phyloP scores from a whole-genome alignment of 257 asterid species.

The Solanum clarkiae region DNA sequence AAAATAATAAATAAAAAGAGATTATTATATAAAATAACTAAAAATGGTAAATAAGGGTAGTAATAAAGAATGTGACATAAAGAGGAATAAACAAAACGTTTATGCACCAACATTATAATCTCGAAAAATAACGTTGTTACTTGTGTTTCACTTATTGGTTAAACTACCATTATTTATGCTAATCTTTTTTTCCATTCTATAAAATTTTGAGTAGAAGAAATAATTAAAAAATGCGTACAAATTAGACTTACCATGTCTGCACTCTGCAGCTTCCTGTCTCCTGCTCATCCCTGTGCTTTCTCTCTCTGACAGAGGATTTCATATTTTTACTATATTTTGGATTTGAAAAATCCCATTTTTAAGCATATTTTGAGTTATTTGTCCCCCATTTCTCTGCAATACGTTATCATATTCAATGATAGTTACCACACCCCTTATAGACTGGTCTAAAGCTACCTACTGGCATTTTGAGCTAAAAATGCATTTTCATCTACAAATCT shows the following conservation, averaged over 20 bases:
- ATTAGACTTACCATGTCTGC: neutral
- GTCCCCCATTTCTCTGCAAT: neutral
- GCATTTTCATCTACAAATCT: slow-evolving; percentile 15
- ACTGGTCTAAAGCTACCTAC: neutral
- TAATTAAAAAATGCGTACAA: neutral
- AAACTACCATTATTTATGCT: neutral
- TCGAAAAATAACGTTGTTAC: neutral
- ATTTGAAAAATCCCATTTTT: neutral
- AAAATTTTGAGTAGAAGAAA: neutral
- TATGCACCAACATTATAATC: neutral
- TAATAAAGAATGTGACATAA: neutral
- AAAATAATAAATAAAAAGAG: neutral
- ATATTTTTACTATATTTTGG: neutral
- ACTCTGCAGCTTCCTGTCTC: neutral
- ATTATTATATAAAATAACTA: too few species aligned
- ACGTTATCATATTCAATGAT: neutral
- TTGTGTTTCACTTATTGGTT: too few species aligned
- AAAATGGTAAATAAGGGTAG: neutral
- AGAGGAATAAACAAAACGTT: neutral
- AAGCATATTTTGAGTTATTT: neutral
- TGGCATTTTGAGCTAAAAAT: slow-evolving; percentile 3
- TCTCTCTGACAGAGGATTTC: neutral
- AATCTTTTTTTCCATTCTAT: neutral
- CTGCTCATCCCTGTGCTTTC: neutral
- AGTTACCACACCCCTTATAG: neutral